These are phyloP conservation scores for Amanita fuliginea DNA, from an alignment of 768 basidiomycete genomes.

Conservation along the genomic window DNA sequence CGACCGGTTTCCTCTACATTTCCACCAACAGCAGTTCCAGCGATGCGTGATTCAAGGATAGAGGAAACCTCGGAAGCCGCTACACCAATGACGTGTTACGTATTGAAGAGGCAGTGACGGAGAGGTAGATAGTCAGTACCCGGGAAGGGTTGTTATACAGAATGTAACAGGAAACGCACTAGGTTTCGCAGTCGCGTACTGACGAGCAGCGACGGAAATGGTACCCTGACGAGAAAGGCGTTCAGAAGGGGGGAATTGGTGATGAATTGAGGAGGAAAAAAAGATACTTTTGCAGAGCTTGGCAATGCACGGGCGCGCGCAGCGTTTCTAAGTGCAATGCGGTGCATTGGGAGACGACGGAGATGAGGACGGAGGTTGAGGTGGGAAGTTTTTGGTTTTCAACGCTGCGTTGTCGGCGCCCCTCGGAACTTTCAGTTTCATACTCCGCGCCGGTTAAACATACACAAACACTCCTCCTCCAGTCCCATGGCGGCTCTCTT, in stretches of 20 bases:
- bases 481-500: constrained; percentile 16
- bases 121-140: constrained; percentile 14
- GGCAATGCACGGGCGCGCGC: constrained; percentile 67
- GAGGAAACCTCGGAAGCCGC: constrained; percentile 99
- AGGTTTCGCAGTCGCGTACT: constrained; percentile 98
- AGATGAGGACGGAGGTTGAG: constrained; percentile 16
- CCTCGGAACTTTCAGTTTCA: constrained; percentile 39
- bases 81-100: constrained; percentile 29
- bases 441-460: constrained; percentile 23
- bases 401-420: constrained; percentile 28
- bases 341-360: constrained; percentile 55
- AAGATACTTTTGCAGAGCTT: constrained; percentile 48
- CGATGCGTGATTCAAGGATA: constrained; percentile 97
- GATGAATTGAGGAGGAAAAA: not conserved
- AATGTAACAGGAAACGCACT: constrained; percentile 41
- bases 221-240: constrained; percentile 25
- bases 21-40: constrained; percentile 80
- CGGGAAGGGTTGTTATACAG: not conserved
- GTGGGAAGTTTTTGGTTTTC: constrained; percentile 33
- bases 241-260: constrained; percentile 11
- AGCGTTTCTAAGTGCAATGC: constrained; percentile 79
- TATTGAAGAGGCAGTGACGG: constrained; percentile 14
- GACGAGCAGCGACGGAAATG: constrained; percentile 51
- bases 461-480: constrained; percentile 10
- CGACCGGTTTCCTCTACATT: constrained; percentile 99